These are phyloP conservation scores for Beauveria caledonica DNA, from an alignment of 2,329 filamentous ascomycete species.

Conservation along the genomic window DNA sequence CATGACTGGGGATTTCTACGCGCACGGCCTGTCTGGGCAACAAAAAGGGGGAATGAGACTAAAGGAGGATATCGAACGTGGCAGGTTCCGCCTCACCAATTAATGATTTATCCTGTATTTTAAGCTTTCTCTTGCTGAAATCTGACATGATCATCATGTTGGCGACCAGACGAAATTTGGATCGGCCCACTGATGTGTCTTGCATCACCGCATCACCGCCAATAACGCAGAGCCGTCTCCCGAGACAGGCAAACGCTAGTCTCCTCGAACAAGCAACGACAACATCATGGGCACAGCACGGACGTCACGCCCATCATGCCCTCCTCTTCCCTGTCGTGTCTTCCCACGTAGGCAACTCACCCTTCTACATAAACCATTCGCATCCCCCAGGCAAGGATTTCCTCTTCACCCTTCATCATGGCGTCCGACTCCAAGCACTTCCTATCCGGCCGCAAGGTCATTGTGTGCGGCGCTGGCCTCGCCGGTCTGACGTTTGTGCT, in stretches of 20 bases:
- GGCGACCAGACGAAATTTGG: background rate
- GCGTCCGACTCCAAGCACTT: constrained; percentile 11
- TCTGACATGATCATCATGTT: background rate
- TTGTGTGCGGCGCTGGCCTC: constrained; percentile 32
- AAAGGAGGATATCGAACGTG: too few relatives aligned
- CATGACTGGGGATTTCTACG: too few relatives aligned
- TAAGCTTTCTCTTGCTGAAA: too few relatives aligned
- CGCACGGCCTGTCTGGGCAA: too few relatives aligned
- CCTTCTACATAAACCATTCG: background rate
- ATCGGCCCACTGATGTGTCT: background rate
- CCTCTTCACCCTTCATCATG: background rate
- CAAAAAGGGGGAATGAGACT: too few relatives aligned
- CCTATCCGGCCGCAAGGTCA: constrained; percentile 27
- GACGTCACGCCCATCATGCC: background rate
- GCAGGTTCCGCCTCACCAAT: background rate
- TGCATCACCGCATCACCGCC: background rate
- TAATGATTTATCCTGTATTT: background rate
- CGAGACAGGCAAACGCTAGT: background rate
- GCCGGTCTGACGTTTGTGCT: constrained; percentile 30
- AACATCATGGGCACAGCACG: background rate
- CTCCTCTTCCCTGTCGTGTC: background rate
- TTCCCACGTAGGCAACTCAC: background rate
- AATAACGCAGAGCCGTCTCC: background rate
- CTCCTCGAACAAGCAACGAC: background rate
- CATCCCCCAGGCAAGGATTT: too few relatives aligned